Evolutionary conservation across 495 filamentous ascomycete genomes (phyloP), one percentile per base, ranked within the genome.

Genomic region (Talaromyces stipitatus): DNA sequence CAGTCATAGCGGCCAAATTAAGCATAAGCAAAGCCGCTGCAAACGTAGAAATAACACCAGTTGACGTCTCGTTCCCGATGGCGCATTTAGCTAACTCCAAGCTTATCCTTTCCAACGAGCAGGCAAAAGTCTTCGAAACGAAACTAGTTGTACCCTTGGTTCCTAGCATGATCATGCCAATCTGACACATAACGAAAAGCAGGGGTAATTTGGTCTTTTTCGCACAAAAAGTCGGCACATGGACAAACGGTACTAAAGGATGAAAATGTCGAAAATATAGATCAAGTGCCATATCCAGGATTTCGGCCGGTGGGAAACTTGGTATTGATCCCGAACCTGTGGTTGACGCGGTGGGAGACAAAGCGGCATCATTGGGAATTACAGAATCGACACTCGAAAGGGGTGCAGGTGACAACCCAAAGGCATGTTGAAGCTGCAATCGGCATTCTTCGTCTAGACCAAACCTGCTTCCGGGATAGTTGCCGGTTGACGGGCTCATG

Each of bases 211-310:
- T 69, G 4, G 72, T 70, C 30, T 70, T 74, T 56, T 72, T 78
- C 0, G 77, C 76, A 18, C 69, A 75, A 57, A 80, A 81, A 1
- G 77, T 78, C 5, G 78, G 75, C 4, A 75, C 64, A 60, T 81
- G 78, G 6, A 81, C 70, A 61, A 79, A 78, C 1, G 76, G 77
- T n/a, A 80, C 65, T 12, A 78, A 66, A 4, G 76, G 74, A 56
- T 79, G 74, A 54, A 78, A 80, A 8, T 73, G 72, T 43, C 75
- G 72, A 55, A 81, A 77, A 56, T 73, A 81, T 16, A 78, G 62
- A 50, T 81, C 78, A n/a, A 81, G 65, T n/a, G 75, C 75, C 68
- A 79, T 78, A 60, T 81, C 77, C n/a, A 81, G 62, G n/a, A 79
- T 71, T 56, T 80, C 77, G 7, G 75, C 72, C 6, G 76, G 75